Base-by-base conservation (phyloP, 2,329 filamentous ascomycete species). In the Sporothrix luriei region DNA sequence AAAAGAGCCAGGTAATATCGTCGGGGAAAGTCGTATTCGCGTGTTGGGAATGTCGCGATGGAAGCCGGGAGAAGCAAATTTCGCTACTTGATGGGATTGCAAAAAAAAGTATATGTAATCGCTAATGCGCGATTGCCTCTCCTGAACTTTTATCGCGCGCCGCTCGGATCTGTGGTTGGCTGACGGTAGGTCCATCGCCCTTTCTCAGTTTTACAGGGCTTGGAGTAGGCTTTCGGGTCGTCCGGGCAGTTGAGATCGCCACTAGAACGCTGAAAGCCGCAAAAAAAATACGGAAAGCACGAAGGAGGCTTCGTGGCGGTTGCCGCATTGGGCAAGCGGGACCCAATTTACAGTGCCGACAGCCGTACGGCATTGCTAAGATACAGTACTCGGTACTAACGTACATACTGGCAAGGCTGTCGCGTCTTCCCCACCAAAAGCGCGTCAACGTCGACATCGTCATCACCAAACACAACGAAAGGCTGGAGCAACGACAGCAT, bases 401-500 rank as follows among this genome's bases (percentile, higher is more conserved):
- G n/a, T n/a, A n/a, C 29, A 33, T 33, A 33, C 5, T n/a, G 26
- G n/a, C 46, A 66, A 66, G 48, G 62, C 62, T 66, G 48, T 43
- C 62, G 62, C 57, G 57, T 62, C 57, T 46, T 64, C 29, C 29
- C 48, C 57, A 54, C 57, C 33, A 16, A 48, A 21, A 67, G 46
- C 62, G 62, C 62, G 62, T 51, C 26, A 48, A 19, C 38, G 16
- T 59, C 10, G 21, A 46, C 61, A 64, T 49, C 43, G 46, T 24
- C 61, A 51, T 33, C 24, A 51, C 21, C 11, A 48, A 21, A 24
- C 26, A 24, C 24, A 33, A 26, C 38, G 10, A 46, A 46, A 26
- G 57, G 57, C 38, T 46, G 38, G 33, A 54, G 51, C 51, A 29
- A 52, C 38, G n/a, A 13, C 52, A 48, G 66, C 48, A 78, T 77